phyloP scores from a whole-genome alignment of 2,329 filamentous ascomycete genomes.

The Neocatenulostroma microsporum region DNA sequence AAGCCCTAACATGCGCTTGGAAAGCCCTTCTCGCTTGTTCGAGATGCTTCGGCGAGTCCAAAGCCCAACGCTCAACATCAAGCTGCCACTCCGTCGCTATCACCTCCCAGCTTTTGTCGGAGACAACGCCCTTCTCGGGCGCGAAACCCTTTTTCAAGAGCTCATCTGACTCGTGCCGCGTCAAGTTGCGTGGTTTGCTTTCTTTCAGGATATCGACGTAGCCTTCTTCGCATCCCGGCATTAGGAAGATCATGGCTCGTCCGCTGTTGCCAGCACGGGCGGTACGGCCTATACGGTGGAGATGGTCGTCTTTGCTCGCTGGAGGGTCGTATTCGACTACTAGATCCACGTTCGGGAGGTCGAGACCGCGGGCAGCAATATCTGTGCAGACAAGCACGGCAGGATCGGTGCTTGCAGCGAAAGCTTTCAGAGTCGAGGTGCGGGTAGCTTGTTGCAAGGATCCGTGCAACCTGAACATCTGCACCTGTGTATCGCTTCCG shows the following conservation, averaged over 20 bases:
- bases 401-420: constrained; percentile 64
- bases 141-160: constrained; percentile 58
- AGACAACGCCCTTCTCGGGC: constrained; percentile 28
- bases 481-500: constrained; percentile 66
- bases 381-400: constrained; percentile 88
- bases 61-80: constrained; percentile 57
- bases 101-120: constrained; percentile 49
- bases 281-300: constrained; percentile 90
- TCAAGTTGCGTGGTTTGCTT: constrained; percentile 51
- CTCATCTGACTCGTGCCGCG: constrained; percentile 56
- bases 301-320: constrained; percentile 85
- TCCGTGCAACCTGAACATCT: constrained; percentile 80
- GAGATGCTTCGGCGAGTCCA: constrained; percentile 59
- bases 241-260: constrained; percentile 78
- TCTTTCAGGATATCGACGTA: constrained; percentile 74
- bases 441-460: constrained; percentile 82
- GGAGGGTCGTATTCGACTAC: constrained; percentile 95
- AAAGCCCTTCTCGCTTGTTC: constrained; percentile 79
- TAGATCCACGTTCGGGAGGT: constrained; percentile 88
- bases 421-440: constrained; percentile 75
- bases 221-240: constrained; percentile 84
- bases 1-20: constrained; percentile 87
- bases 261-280: constrained; percentile 86
- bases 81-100: constrained; percentile 61
- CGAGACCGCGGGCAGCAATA: constrained; percentile 88